phyloP scores from a whole-genome alignment of 139 green algal species.

The Pleodorina starrii region DNA sequence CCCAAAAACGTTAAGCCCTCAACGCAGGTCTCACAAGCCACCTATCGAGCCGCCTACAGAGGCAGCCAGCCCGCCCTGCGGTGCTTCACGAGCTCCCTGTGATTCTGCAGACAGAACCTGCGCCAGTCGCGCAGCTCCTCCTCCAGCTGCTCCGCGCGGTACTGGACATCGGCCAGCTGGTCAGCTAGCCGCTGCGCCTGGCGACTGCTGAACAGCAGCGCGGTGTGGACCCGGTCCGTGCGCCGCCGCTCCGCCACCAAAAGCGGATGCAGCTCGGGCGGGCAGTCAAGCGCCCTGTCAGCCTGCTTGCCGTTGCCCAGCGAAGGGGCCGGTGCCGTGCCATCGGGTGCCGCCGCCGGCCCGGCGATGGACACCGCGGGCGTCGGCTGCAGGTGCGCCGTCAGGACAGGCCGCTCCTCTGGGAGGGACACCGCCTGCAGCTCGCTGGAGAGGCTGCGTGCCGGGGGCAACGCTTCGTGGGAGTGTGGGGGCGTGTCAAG shows the following conservation, averaged over 20 bases:
- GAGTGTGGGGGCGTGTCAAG: slow-evolving; percentile 14
- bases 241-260: not conserved
- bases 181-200: slow-evolving; percentile 11
- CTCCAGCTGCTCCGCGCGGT: not conserved
- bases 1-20: not conserved
- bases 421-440: not conserved
- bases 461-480: not conserved
- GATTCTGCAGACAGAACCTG: slow-evolving; percentile 9
- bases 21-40: too few relatives aligned
- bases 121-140: slow-evolving; percentile 38
- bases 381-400: too few relatives aligned
- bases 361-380: too few relatives aligned
- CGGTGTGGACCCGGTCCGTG: slow-evolving; percentile 13
- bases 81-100: not conserved
- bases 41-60: too few relatives aligned
- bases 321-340: too few relatives aligned
- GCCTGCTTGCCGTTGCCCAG: too few relatives aligned
- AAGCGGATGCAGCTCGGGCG: not conserved
- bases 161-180: not conserved
- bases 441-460: not conserved
- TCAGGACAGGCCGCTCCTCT: not conserved
- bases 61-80: not conserved
- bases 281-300: not conserved
- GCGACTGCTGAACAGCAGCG: slow-evolving; percentile 30
- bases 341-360: too few relatives aligned